Conservation (phyloP, 2,329 filamentous ascomycete species). For the Parascedosporium putredinis region DNA sequence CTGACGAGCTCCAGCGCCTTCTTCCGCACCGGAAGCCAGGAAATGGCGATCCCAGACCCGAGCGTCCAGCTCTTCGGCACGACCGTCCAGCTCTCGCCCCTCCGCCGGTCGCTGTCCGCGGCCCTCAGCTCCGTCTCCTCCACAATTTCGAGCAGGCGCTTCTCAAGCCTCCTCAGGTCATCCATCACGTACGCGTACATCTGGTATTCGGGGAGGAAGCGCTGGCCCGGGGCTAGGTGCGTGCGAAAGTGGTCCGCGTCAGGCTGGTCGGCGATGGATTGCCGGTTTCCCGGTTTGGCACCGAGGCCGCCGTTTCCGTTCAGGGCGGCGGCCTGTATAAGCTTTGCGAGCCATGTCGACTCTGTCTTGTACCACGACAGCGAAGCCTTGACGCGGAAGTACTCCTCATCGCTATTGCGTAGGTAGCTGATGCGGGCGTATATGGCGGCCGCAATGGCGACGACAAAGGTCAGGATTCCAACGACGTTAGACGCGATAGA, state of each 20-base stretch:
- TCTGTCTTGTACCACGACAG: slow-evolving; percentile 40
- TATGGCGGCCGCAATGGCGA: slow-evolving; percentile 31
- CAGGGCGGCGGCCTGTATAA: slow-evolving; percentile 20
- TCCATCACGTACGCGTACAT: slow-evolving; percentile 39
- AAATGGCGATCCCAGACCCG: slow-evolving; percentile 30
- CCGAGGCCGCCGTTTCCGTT: not conserved
- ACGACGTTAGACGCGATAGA: slow-evolving; percentile 32
- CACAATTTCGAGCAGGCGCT: slow-evolving; percentile 32
- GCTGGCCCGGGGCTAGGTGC: slow-evolving; percentile 11
- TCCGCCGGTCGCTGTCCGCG: slow-evolving; percentile 13
- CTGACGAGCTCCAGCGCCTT: slow-evolving; percentile 35
- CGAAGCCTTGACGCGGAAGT: slow-evolving; percentile 34
- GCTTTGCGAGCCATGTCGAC: slow-evolving; percentile 32
- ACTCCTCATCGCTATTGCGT: slow-evolving; percentile 34
- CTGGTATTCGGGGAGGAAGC: slow-evolving; percentile 25
- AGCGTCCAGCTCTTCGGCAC: slow-evolving; percentile 26
- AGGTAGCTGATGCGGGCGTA: slow-evolving; percentile 34
- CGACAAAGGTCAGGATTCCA: slow-evolving; percentile 36
- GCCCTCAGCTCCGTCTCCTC: slow-evolving; percentile 28
- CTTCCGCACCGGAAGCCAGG: slow-evolving; percentile 31
- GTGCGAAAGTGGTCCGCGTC: not conserved
- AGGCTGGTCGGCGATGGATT: slow-evolving; percentile 14
- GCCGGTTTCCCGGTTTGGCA: slow-evolving; percentile 12
- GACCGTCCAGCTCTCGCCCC: slow-evolving; percentile 24
- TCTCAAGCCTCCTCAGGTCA: slow-evolving; percentile 31